Conservation (phyloP, 768 basidiomycete species). For the Cantharellus anzutake region DNA sequence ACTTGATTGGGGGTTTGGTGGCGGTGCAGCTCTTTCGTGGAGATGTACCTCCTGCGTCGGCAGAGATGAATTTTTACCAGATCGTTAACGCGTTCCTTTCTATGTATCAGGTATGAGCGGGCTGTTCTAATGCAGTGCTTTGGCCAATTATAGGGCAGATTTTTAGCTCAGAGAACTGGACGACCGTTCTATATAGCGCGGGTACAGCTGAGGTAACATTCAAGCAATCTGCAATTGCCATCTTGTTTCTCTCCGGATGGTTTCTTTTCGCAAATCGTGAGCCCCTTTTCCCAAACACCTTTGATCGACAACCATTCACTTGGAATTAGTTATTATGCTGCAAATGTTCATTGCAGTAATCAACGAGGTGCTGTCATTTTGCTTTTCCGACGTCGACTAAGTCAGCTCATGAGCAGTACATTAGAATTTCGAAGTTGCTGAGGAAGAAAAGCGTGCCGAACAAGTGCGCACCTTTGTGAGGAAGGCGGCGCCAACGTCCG, state of each 20-base stretch:
- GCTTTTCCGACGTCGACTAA: neutral
- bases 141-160: slow-evolving; percentile 24
- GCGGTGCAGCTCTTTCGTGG: slow-evolving; percentile 74
- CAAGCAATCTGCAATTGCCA: slow-evolving; percentile 49
- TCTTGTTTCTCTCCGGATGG: slow-evolving; percentile 65
- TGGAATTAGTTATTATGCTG: slow-evolving; percentile 53
- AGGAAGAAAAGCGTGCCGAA: slow-evolving; percentile 68
- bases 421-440: slow-evolving; percentile 74
- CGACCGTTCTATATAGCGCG: slow-evolving; percentile 45
- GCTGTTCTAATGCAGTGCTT: neutral
- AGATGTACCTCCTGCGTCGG: slow-evolving; percentile 31
- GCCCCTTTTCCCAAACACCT: slow-evolving; percentile 16
- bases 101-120: slow-evolving; percentile 35
- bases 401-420: neutral
- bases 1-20: slow-evolving; percentile 67
- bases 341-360: slow-evolving; percentile 98
- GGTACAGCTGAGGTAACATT: slow-evolving; percentile 39
- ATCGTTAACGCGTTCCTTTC: slow-evolving; percentile 72
- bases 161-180: slow-evolving; percentile 91
- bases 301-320: neutral
- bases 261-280: slow-evolving; percentile 81
- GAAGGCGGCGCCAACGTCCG: slow-evolving; percentile 19
- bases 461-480: slow-evolving; percentile 50
- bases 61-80: slow-evolving; percentile 57
- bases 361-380: slow-evolving; percentile 33